These are phyloP conservation scores for Brettanomyces bruxellensis DNA, from an alignment of 805 yeast species.

Conservation along the genomic window DNA sequence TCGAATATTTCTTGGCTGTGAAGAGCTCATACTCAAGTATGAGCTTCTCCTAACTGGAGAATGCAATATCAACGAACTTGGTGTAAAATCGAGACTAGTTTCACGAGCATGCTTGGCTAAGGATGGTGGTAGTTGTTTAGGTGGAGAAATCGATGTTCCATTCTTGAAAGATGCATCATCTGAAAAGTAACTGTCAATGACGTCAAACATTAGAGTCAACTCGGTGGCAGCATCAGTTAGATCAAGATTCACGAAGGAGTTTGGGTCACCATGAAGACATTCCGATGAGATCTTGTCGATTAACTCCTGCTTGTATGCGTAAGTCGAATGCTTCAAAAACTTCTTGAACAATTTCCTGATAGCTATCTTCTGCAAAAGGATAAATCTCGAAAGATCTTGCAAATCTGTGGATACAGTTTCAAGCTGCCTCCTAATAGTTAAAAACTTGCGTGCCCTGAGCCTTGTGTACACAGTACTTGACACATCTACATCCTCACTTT, in stretches of 20 bases:
- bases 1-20: conserved; percentile 2
- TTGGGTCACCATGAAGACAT: conserved; percentile 28
- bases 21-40: background rate
- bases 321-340: conserved; percentile 38
- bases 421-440: conserved; percentile 27
- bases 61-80: conserved; percentile 7
- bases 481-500: conserved; percentile 3
- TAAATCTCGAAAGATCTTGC: conserved; percentile 61
- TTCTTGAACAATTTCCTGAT: conserved; percentile 68
- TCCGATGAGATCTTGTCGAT: conserved; percentile 23
- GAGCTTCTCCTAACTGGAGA: conserved; percentile 13
- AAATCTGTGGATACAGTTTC: conserved; percentile 39
- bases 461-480: conserved; percentile 9
- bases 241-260: conserved; percentile 54
- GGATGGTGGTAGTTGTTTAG: background rate
- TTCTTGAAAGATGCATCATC: background rate
- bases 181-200: conserved; percentile 24
- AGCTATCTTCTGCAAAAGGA: conserved; percentile 65
- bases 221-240: conserved; percentile 54
- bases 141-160: background rate
- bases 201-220: conserved; percentile 45
- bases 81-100: conserved; percentile 5
- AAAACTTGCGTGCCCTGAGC: conserved; percentile 15
- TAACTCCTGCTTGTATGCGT: conserved; percentile 23
- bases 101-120: background rate